Evolutionary conservation across 345 rosid genomes (phyloP), one percentile per base, ranked within the genome.

Genomic region (Aquilaria sinensis): DNA sequence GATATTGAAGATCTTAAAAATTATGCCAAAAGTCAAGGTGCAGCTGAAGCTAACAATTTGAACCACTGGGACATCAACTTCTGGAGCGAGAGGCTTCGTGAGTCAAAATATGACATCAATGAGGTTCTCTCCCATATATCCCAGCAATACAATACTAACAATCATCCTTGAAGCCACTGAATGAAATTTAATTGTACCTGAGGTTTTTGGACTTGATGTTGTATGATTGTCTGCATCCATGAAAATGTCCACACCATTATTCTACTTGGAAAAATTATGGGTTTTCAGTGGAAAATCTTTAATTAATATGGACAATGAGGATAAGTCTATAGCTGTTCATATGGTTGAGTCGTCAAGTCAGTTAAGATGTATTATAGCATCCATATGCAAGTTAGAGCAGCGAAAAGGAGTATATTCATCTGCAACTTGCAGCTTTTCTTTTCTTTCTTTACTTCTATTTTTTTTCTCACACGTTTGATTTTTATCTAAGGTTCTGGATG

Each of bases 21-120:
- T 58, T 92, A 83, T 49, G 75, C 98, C 64, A 87, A 85, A 78
- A 71, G 52, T 67, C 89, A 89, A 78, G 87, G 87, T 64, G 92
- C 95, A 53, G 47, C n/a, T 43, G 98, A 89, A 84, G 81, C 89
- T 74, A 73, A 77, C 67, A 81, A 76, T 57, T 74, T 92, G 80
- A 82, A 45, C 62, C 87, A 92, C 57, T 92, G 98, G 98, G 98
- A 92, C 76, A 78, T 77, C 29, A 74, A 16, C 65, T 92, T 85
- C 83, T 92, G 98, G 98, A 84, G 92, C 61, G 98, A 92, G 82
- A 88, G 98, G 77, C 92, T 89, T 67, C 98, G 98, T 60, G 98
- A 92, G 67, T 80, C 95, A 46, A 92, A 83, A 85, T 92, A 83
- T 71, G 84, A 85, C 63, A 89, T 89, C 64, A 92, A 86, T 65